These are phyloP conservation scores for Solanum dulcamara DNA, from an alignment of 257 asterid species.

Conservation along the genomic window DNA sequence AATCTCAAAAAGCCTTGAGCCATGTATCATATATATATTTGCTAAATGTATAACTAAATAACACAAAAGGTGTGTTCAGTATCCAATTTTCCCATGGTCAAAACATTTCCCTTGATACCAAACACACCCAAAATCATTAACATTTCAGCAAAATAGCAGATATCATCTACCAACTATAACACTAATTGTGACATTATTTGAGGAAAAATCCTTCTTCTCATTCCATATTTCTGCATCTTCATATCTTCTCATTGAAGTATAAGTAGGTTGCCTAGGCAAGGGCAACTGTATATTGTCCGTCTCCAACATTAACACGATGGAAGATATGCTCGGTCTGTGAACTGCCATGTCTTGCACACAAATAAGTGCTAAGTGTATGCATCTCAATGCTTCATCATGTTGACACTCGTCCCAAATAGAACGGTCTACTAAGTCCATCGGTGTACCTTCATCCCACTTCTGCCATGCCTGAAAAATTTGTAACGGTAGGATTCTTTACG, in stretches of 20 bases:
- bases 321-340: slow-evolving; percentile 56
- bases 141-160: not conserved
- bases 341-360: slow-evolving; percentile 64
- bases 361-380: slow-evolving; percentile 62
- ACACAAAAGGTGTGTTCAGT: not conserved
- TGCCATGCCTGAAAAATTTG: slow-evolving; percentile 55
- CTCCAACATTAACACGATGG: slow-evolving; percentile 62
- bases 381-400: slow-evolving; percentile 36
- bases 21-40: not conserved
- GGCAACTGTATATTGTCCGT: slow-evolving; percentile 38
- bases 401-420: slow-evolving; percentile 19
- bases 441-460: slow-evolving; percentile 47
- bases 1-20: not conserved
- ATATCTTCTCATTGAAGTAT: slow-evolving; percentile 40
- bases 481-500: not conserved
- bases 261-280: slow-evolving; percentile 50
- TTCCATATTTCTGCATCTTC: slow-evolving; percentile 29
- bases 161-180: slow-evolving; percentile 49
- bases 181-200: slow-evolving; percentile 55
- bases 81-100: not conserved
- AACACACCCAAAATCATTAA: not conserved
- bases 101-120: not conserved
- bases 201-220: slow-evolving; percentile 30
- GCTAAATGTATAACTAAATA: not conserved
- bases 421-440: slow-evolving; percentile 43